Conservation (phyloP, 2,329 filamentous ascomycete genomes). For the Zasmidium cellare region DNA sequence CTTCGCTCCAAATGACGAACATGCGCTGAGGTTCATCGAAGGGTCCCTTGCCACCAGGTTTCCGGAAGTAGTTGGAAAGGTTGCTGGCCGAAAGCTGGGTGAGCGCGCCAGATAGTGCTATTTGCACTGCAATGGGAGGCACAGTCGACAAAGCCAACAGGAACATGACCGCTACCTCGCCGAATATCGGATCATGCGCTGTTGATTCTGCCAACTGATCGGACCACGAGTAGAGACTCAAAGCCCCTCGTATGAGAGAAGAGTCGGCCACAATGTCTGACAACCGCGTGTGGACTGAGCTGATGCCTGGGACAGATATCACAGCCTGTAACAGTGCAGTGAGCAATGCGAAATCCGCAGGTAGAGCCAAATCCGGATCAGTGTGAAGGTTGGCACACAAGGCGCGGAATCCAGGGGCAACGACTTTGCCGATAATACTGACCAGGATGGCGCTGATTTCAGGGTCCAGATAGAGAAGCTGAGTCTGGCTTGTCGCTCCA, state of each 20-base stretch:
- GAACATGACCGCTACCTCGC: slow-evolving; percentile 86
- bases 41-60: slow-evolving; percentile 68
- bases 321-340: slow-evolving; percentile 86
- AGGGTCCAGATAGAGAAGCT: slow-evolving; percentile 34
- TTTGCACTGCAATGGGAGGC: slow-evolving; percentile 78
- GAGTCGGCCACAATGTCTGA: slow-evolving; percentile 55
- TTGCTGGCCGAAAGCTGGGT: slow-evolving; percentile 77
- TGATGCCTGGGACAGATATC: slow-evolving; percentile 71
- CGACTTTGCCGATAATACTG: slow-evolving; percentile 75
- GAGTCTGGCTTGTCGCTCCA: slow-evolving; percentile 7
- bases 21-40: slow-evolving; percentile 76
- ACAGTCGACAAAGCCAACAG: slow-evolving; percentile 83
- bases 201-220: slow-evolving; percentile 74
- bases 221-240: slow-evolving; percentile 89
- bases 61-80: slow-evolving; percentile 73
- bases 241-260: slow-evolving; percentile 75
- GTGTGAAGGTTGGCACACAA: slow-evolving; percentile 77
- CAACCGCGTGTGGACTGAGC: slow-evolving; percentile 54
- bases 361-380: slow-evolving; percentile 44
- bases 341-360: slow-evolving; percentile 81
- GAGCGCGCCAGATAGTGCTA: slow-evolving; percentile 83
- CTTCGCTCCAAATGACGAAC: slow-evolving; percentile 87
- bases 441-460: slow-evolving; percentile 61
- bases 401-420: slow-evolving; percentile 78
- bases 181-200: slow-evolving; percentile 83